phyloP scores from a whole-genome alignment of 129 eudicot species.

The Centella asiatica region DNA sequence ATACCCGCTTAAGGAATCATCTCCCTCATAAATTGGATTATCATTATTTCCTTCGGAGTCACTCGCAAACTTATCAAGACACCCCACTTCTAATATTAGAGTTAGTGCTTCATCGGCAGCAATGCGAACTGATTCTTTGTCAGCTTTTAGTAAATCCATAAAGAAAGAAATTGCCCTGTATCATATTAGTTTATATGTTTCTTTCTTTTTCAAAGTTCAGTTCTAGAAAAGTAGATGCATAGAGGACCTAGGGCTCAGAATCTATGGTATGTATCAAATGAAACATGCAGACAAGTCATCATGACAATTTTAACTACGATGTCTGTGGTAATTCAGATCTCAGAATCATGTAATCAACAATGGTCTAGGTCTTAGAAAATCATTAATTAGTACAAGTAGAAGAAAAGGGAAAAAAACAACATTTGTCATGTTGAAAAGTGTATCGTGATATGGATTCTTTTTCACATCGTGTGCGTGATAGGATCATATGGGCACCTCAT shows the following conservation, averaged over 20 bases:
- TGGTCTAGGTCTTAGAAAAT: neutral
- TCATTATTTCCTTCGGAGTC: neutral
- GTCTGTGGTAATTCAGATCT: too few species aligned
- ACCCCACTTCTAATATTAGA: slow-evolving; percentile 44
- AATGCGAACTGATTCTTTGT: slow-evolving; percentile 26
- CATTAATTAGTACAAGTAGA: neutral
- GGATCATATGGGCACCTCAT: neutral
- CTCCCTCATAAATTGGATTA: slow-evolving; percentile 1
- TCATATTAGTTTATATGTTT: neutral
- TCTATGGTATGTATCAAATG: neutral
- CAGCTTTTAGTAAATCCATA: slow-evolving; percentile 26
- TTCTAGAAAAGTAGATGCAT: neutral
- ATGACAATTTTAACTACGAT: too few species aligned
- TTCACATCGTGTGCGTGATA: neutral
- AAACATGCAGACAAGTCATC: neutral
- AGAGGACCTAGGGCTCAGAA: neutral
- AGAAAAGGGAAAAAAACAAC: neutral
- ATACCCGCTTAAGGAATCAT: neutral
- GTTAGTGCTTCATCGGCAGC: slow-evolving; percentile 65
- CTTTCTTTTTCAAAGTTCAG: neutral
- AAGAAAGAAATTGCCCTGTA: slow-evolving; percentile 42
- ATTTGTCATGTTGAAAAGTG: neutral
- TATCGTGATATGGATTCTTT: too few species aligned
- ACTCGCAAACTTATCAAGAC: slow-evolving; percentile 44
- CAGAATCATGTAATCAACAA: too few species aligned